Evolutionary conservation across 2,329 filamentous ascomycete species (phyloP), one percentile per base, ranked within the genome.

Genomic region (Calonectria fujianensis): DNA sequence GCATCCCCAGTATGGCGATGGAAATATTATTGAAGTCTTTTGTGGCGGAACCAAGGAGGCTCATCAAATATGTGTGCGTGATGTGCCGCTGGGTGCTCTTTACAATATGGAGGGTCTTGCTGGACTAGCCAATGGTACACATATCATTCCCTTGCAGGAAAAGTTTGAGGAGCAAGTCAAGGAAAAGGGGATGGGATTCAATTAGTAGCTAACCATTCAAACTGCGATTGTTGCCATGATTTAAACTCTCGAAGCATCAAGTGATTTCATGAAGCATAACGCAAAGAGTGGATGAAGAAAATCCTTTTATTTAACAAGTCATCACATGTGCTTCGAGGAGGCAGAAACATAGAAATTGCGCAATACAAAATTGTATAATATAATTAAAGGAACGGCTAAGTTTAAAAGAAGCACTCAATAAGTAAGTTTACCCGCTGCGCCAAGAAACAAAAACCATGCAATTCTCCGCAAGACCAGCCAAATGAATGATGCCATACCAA

Each of bases 21-120:
- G 66, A 20, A 69, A 69, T 41, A 69, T 69, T 20, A 69, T 69
- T 18, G 66, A 69, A 31, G 66, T 69, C 4, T 69, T 69, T 14
- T 69, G 66, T 13, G 66, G 66, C 7, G 66, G 66, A 13, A 69
- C 51, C 4, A 59, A 18, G 39, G 66, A 69, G 29, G 52, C 51
- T n/a, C 66, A 69, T 13, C 29, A 69, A 37, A 52, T 69, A 0
- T 59, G 51, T 24, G 66, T 69, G 18, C 66, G 66, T 13, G 66
- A 69, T 37, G 66, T 69, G 37, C 66, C 66, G 2, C 24, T 69
- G 39, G 66, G 61, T 31, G 29, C 52, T 29, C 31, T 69, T 7
- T 69, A 69, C 16, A 61, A 69, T 10, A 59, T 69, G 66, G 66
- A 69, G 48, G 66, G 66, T 6, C 13, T 69, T 20, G 37, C 24